Conservation (phyloP, 352 stramenopile genomes). For the Phytophthora tentaculata region DNA sequence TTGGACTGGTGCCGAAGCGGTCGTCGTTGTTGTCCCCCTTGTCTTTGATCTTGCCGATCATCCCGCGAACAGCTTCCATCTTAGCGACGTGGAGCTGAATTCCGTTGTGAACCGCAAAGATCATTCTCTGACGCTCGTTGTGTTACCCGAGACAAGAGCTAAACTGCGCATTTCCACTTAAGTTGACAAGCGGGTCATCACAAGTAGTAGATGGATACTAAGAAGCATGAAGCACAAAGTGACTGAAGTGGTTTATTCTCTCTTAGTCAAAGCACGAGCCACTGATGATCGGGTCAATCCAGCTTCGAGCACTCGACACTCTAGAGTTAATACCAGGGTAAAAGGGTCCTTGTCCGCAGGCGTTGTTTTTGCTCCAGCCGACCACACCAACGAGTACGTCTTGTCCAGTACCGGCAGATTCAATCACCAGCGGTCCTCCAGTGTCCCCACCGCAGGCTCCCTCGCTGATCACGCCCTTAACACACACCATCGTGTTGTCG, state of each 20-base stretch:
- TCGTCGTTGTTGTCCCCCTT: conserved; percentile 3
- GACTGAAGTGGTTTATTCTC: not conserved
- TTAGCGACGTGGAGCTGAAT: conserved; percentile 18
- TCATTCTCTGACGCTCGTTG: not conserved
- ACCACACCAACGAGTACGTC: conserved; percentile 10
- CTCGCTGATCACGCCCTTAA: conserved; percentile 1
- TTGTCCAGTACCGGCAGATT: not conserved
- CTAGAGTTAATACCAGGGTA: conserved; percentile 9
- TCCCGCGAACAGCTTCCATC: conserved; percentile 26
- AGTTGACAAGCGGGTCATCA: too few relatives aligned
- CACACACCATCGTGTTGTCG: conserved; percentile 18
- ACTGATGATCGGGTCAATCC: conserved; percentile 17
- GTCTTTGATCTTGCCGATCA: conserved; percentile 23
- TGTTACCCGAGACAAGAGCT: not conserved
- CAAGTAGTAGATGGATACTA: too few relatives aligned
- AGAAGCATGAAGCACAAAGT: too few relatives aligned
- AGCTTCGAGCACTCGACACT: conserved; percentile 14
- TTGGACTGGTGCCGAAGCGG: not conserved
- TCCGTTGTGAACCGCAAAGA: conserved; percentile 19
- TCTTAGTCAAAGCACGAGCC: conserved; percentile 16
- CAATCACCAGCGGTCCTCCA: conserved; percentile 11
- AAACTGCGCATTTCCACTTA: not conserved
- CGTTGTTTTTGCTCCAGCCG: conserved; percentile 9
- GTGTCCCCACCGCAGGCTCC: conserved; percentile 4
- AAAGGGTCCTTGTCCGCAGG: conserved; percentile 8